Base-by-base conservation (phyloP, 2,329 filamentous ascomycete species). In the Endoconidiophora polonica region DNA sequence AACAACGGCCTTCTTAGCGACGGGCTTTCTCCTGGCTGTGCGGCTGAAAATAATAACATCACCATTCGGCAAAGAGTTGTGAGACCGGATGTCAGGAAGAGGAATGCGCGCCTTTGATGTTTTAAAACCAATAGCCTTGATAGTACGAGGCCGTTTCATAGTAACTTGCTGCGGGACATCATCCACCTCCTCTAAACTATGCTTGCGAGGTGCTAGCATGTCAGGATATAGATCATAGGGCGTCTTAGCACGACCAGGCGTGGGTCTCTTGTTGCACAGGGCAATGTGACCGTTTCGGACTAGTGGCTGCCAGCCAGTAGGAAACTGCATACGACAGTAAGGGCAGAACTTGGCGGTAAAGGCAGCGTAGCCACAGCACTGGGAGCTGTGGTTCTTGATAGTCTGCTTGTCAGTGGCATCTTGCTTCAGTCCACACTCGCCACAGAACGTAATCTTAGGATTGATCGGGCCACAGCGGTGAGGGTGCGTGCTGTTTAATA, bases 311-410 rank as follows among this genome's bases (percentile, higher is more conserved):
- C 36, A 43, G n/a, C 48, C 37, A 24, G 36, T 20, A 9, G 14
- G 16, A 14, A 54, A 48, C 6, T 43, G 5, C 6, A 44, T 26
- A n/a, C 44, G 48, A 50, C 57, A 59, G 45, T 56, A 59, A 2
- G 57, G 55, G 36, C 57, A 59, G 49, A 55, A 58, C 40, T 52
- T 51, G 36, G 49, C 56, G 4, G 55, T 9, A 9, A 37, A 41
- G 26, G 51, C 48, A 12, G 29, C 47, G 45, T 56, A 58, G 6
- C 56, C 57, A 5, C 24, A 22, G 43, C 57, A 59, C 33, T 54
- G 26, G 20, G 49, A n/a, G 5, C 44, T 49, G 23, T 59, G 57
- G 3, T 37, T 45, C 41, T 53, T 53, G 6, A 55, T 33, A 5
- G 44, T 36, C 12, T 45, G 40, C n/a, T 54, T 48, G 18, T 39